Evolutionary conservation across 2,329 filamentous ascomycete species (phyloP), one percentile per base, ranked within the genome.

Genomic region (Cordyceps cicadae): DNA sequence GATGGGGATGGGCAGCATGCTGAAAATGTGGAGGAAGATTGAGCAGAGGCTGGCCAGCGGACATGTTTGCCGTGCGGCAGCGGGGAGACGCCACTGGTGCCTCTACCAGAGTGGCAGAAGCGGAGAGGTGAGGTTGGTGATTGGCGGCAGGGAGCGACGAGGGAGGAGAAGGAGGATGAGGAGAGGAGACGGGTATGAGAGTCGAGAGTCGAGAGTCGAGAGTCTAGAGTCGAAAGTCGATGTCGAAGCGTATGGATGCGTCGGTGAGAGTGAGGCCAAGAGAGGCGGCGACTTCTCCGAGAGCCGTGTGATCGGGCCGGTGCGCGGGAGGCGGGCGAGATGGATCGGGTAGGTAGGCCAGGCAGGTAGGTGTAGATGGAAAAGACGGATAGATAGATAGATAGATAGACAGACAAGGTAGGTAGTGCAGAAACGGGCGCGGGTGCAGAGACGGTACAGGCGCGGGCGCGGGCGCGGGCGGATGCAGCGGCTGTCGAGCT

Each of bases 31-130:
- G 70, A 60, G 67, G 69, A 63, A 65, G 63, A 62, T 70, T 66
- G 59, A 66, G 66, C 65, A 65, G 63, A 63, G 65, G 65, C 63
- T 64, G 69, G 64, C 67, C 67, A 64, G 66, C 66, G 49, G 69
- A 67, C 71, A 73, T 73, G 66, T 57, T 70, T 70, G 54, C 66
- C 63, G 66, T 64, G 48, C 26, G n/a, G 59, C 59, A 50, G 54
- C 54, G 59, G 39, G 21, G 26, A 48, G 53, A 48, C 45, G 53
- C 53, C 53, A 50, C 45, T 45, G 46, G 39, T 46, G 53, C 59
- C 53, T 49, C 59, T 61, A 52, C 52, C 59, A 17, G 50, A 46
- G 24, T 11, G 58, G 58, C 50, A 61, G 59, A 55, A 54, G 43
- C 59, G 32, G n/a, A 61, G 59, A 55, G 49, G 43, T 52, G 32